These are phyloP conservation scores for Grosmannia clavigera DNA, from an alignment of 2,329 filamentous ascomycete genomes.

Conservation along the genomic window DNA sequence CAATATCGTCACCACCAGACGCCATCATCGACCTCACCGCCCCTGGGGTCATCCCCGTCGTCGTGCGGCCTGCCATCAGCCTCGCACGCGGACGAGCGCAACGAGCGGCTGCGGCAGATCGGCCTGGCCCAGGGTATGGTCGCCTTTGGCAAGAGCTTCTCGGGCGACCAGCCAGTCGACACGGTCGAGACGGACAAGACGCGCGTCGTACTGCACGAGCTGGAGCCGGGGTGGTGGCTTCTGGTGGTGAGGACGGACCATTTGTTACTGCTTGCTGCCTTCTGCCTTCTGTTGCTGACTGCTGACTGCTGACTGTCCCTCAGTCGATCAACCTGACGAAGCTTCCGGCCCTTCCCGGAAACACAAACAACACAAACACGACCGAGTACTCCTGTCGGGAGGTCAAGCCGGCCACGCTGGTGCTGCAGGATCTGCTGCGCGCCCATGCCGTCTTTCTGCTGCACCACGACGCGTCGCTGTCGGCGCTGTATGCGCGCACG, in stretches of 20 bases:
- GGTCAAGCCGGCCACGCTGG: constrained; percentile 66
- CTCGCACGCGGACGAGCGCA: constrained; percentile 53
- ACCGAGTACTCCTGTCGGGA: constrained; percentile 83
- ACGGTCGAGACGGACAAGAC: constrained; percentile 85
- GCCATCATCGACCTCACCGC: background rate
- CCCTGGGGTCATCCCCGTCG: background rate
- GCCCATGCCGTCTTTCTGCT: constrained; percentile 78
- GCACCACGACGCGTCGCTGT: constrained; percentile 69
- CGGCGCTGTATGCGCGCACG: constrained; percentile 50
- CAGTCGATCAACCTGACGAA: constrained; percentile 13
- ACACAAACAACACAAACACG: constrained; percentile 27
- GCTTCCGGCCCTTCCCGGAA: constrained; percentile 17
- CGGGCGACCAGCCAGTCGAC: constrained; percentile 63
- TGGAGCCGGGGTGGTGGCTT: constrained; percentile 93
- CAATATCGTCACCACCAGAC: background rate
- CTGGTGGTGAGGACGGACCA: constrained; percentile 52
- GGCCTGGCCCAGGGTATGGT: constrained; percentile 95
- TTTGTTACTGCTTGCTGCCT: constrained; percentile 6
- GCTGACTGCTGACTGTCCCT: too few species aligned
- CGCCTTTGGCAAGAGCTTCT: constrained; percentile 81
- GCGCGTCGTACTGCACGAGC: constrained; percentile 70
- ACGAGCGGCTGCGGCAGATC: constrained; percentile 83
- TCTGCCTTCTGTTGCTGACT: background rate
- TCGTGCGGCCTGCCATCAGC: constrained; percentile 18
- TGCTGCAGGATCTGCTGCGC: constrained; percentile 69